These are phyloP conservation scores for Metschnikowia chrysomelidarum DNA, from an alignment of 805 yeast species.

Conservation along the genomic window DNA sequence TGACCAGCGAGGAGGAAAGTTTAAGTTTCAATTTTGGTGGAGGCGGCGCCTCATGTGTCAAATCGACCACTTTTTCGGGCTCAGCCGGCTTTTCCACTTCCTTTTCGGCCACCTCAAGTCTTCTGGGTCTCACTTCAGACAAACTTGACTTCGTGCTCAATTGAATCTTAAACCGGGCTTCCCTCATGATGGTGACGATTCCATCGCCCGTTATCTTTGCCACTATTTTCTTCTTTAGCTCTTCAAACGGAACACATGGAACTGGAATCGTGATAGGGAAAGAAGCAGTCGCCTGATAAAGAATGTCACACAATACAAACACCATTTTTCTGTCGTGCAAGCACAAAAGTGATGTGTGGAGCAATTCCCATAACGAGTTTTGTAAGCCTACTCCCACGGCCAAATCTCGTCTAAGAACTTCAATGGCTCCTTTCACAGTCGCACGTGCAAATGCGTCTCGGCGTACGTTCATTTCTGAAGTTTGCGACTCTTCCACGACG, in stretches of 20 bases:
- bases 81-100: not conserved
- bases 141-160: conserved; percentile 20
- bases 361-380: conserved; percentile 61
- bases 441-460: conserved; percentile 66
- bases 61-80: not conserved
- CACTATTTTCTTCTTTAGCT: conserved; percentile 53
- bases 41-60: not conserved
- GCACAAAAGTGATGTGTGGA: conserved; percentile 61
- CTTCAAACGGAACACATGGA: conserved; percentile 55
- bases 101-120: not conserved
- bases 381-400: conserved; percentile 57
- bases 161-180: conserved; percentile 55
- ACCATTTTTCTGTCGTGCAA: conserved; percentile 59
- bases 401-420: conserved; percentile 58
- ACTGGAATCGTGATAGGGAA: conserved; percentile 60
- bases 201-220: conserved; percentile 56
- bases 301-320: conserved; percentile 61
- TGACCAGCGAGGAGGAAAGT: conserved; percentile 1
- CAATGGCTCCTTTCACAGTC: conserved; percentile 63
- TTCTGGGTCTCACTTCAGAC: conserved; percentile 5
- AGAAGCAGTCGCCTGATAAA: conserved; percentile 60
- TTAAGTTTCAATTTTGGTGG: conserved; percentile 7
- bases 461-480: conserved; percentile 46
- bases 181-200: conserved; percentile 57
- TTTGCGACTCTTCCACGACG: conserved; percentile 54